Evolutionary conservation across 1,284 basidiomycete species (phyloP).

Genomic region (Pulveroboletus sp.): DNA sequence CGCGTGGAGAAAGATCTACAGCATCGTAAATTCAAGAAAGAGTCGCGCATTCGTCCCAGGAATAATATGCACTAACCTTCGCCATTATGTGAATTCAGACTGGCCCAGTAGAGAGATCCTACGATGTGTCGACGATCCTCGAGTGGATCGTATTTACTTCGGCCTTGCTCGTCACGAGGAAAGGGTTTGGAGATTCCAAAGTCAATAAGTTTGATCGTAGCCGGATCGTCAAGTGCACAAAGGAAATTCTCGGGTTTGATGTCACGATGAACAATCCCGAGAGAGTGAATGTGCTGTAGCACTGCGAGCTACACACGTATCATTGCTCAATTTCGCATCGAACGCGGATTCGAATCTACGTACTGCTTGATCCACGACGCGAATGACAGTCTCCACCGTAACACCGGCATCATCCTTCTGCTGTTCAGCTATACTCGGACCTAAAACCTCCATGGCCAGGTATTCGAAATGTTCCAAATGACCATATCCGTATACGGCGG

Average conservation of each 20-base stretch:
- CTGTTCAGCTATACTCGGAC: not conserved
- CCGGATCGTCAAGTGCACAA: not conserved
- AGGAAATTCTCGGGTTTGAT: constrained; percentile 1
- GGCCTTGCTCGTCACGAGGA: not conserved
- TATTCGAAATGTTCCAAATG: constrained; percentile 1
- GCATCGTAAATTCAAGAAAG: not conserved
- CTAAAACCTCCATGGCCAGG: not conserved
- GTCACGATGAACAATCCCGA: not conserved
- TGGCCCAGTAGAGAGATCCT: constrained; percentile 1
- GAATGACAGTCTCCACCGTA: not conserved
- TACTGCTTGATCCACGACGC: not conserved
- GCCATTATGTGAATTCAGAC: constrained; percentile 3
- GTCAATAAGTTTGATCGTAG: not conserved
- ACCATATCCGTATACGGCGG: not conserved
- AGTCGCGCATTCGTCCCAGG: not conserved
- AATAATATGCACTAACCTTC: not conserved
- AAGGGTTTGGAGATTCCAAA: constrained; percentile 1
- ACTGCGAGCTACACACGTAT: not conserved
- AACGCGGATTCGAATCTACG: not conserved
- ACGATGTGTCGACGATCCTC: not conserved
- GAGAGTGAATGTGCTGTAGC: not conserved
- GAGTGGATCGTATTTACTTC: not conserved
- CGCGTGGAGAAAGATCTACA: not conserved
- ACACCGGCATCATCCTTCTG: not conserved
- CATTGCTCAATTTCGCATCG: not conserved